Conservation (phyloP, 805 yeast species). For the Sugiyamaella marilandica region DNA sequence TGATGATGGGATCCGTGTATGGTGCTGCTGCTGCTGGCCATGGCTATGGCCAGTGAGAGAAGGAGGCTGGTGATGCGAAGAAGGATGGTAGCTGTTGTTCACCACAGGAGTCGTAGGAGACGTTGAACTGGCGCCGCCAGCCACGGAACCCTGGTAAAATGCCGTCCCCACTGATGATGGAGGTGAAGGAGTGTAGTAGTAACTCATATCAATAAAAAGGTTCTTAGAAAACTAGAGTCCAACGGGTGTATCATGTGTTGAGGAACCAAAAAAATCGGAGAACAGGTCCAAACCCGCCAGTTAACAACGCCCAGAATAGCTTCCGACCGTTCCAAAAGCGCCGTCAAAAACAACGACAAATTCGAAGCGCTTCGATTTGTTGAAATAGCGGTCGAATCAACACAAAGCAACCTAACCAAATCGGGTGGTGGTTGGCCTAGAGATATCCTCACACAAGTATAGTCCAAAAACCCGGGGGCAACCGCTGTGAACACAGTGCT, state of each 20-base stretch:
- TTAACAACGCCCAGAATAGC: no score
- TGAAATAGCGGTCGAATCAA: no score
- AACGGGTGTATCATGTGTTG: not conserved
- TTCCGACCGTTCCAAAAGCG: no score
- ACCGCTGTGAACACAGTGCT: no score
- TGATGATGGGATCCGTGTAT: slow-evolving; percentile 3
- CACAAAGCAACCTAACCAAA: no score
- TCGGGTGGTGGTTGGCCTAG: no score
- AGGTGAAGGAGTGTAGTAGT: slow-evolving; percentile 14
- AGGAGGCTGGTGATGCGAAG: slow-evolving; percentile 6
- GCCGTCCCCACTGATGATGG: slow-evolving; percentile 6
- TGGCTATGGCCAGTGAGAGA: slow-evolving; percentile 8
- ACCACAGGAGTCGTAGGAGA: not conserved
- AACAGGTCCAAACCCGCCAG: no score
- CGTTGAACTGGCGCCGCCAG: not conserved
- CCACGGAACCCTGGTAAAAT: not conserved
- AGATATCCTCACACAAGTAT: no score
- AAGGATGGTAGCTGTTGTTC: not conserved
- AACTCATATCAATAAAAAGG: slow-evolving; percentile 10
- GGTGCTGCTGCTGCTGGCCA: slow-evolving; percentile 12
- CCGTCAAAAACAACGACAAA: no score
- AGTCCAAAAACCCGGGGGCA: no score
- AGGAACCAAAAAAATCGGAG: not conserved
- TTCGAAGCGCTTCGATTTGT: no score
- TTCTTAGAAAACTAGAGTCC: not conserved